phyloP scores from a whole-genome alignment of 148 eudicot species.

The Rhododendron griersonianum region DNA sequence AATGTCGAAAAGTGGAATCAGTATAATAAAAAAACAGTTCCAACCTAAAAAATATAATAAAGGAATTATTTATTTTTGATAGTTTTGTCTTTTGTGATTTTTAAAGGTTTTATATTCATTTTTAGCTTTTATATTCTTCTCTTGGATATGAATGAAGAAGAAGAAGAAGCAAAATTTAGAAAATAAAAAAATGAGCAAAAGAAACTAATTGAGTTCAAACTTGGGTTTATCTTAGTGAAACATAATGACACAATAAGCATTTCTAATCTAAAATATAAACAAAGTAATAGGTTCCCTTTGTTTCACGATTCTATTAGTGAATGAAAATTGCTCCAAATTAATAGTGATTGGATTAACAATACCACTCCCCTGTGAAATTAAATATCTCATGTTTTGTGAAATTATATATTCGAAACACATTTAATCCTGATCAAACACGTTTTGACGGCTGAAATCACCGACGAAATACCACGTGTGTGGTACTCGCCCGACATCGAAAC shows the following conservation, averaged over 20 bases:
- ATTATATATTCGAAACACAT: too few species aligned
- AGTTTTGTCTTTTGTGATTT: background rate
- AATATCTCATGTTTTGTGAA: too few species aligned
- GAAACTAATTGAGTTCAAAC: background rate
- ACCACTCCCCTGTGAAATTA: background rate
- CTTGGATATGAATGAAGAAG: background rate
- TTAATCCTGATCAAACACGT: too few species aligned
- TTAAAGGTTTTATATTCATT: background rate
- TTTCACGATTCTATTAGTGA: background rate
- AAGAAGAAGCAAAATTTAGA: background rate
- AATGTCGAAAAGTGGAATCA: background rate
- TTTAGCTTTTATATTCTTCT: background rate
- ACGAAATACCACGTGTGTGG: too few species aligned
- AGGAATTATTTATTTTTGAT: too few species aligned
- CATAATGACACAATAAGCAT: too few species aligned
- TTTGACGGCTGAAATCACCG: too few species aligned
- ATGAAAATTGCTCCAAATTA: background rate
- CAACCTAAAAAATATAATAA: too few species aligned
- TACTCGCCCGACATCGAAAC: too few species aligned
- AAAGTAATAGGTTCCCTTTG: background rate
- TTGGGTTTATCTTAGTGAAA: background rate
- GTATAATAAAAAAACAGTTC: background rate
- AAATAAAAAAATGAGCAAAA: background rate
- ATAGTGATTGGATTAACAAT: background rate
- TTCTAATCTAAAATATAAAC: too few species aligned